Evolutionary conservation across 2,329 filamentous ascomycete genomes (phyloP), one percentile per base, ranked within the genome.

Genomic region (Nemania diffusa): DNA sequence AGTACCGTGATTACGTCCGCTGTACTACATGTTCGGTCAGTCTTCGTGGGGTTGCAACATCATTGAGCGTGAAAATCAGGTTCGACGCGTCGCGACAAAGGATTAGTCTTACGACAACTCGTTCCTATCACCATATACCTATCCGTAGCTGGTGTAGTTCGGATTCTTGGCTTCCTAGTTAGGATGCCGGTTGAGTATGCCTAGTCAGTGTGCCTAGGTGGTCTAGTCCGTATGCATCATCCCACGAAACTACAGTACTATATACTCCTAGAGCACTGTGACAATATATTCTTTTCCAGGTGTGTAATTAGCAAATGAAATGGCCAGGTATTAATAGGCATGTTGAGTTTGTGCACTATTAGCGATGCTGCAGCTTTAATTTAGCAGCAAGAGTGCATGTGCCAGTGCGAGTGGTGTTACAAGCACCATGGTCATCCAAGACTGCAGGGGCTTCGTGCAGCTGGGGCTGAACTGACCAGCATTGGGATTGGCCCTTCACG

Each of bases 391-490:
- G n/a, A n/a, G n/a, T n/a, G n/a, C n/a, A n/a, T n/a, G n/a, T n/a
- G n/a, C n/a, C n/a, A n/a, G n/a, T n/a, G n/a, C n/a, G n/a, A 5
- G 29, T 32, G 34, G 34, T 40, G 9, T 7, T 44, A 13, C 40
- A 44, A 48, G 24, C 44, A 11, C 44, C 44, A 48, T 17, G 17
- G 15, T 13, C 6, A 6, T 15, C 27, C 20, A 56, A 20, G 40
- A n/a, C 15, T 44, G 15, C n/a, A n/a, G 34, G 57, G 63, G 57
- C 26, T 13, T n/a, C n/a, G 22, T 61, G 51, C 57, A 61, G 40
- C 57, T 53, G 40, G 51, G 34, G 63, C 63, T 65, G 63, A 65
- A 62, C 5, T 29, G 27, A 52, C 63, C 26, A 27, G 52, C 34
- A 27, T 57, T 7, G 8, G 51, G 44, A 62, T 62, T 57, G 52